Evolutionary conservation across 352 stramenopile species (phyloP), one percentile per base, ranked within the genome.

Genomic region (Peronospora destructor): DNA sequence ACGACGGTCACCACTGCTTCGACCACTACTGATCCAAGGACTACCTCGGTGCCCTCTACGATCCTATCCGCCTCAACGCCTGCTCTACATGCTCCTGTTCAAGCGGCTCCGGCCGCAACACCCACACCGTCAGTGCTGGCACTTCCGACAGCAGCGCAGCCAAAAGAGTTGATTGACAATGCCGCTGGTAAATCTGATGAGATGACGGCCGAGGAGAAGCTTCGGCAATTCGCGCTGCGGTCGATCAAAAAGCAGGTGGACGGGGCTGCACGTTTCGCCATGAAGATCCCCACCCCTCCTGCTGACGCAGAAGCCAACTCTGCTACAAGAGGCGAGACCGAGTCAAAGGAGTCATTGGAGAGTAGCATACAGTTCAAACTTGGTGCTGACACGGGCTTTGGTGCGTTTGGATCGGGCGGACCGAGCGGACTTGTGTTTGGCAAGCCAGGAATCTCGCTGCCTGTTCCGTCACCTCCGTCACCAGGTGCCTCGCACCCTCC

Each of bases 401-500:
- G 58, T 11, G 59, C 67, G 16, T 85, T 84, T 30, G 77, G 71
- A 32, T 73, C 72, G 2, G 72, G 76, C 8, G 62, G 66, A 25
- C 56, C 80, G 0, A 73, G 71, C 21, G 69, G 71, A 3, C 66
- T 91, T 4, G 73, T 88, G 21, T 91, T 91, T 56, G 80, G 80
- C 42, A 88, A 87, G 45, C 69, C 76, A 10, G 76, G 72, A 0
- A 88, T 91, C 48, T 82, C 73, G 2, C 51, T 91, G 3, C 80
- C 80, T 25, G 60, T 91, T 7, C 80, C 80, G 3, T 71, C 80
- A 1, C 66, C 78, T 8, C 48, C 74, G 8, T 79, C 73, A 14
- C 66, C 72, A 2, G 48, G 30, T 28, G 50, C 49, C 3, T 56
- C 53, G 13, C 53, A 61, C 11, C 46, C 49, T 14, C 50, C 62